Evolutionary conservation across 2,329 filamentous ascomycete genomes (phyloP).

Genomic region (Trichoderma brevicompactum): DNA sequence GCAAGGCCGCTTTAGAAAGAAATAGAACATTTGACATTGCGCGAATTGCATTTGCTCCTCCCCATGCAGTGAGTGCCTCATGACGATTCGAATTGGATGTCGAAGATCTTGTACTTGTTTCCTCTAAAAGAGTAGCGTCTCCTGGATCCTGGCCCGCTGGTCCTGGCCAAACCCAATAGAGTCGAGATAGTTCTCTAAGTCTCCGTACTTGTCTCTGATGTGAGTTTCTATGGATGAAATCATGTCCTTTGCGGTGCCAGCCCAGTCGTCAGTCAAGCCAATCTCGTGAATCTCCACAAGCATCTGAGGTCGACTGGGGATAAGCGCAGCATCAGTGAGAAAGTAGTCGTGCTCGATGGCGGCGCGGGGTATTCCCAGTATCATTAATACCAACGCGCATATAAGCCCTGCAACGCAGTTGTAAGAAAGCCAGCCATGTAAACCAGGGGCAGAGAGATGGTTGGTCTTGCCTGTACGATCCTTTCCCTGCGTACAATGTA

Average conservation of each 20-base stretch:
- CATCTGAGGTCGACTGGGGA: constrained; percentile 64
- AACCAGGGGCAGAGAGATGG: neutral
- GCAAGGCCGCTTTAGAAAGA: constrained; percentile 79
- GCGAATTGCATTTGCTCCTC: neutral
- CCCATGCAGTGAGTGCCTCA: neutral
- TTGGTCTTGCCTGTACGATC: constrained; percentile 59
- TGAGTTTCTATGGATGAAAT: constrained; percentile 62
- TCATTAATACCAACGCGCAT: constrained; percentile 68
- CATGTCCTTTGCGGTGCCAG: constrained; percentile 66
- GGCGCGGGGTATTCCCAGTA: constrained; percentile 59
- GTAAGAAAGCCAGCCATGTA: neutral
- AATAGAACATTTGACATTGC: constrained; percentile 44
- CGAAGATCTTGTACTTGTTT: neutral
- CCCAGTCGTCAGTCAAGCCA: constrained; percentile 76
- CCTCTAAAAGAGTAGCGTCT: constrained; percentile 49
- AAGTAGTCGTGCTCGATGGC: constrained; percentile 75
- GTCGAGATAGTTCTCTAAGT: constrained; percentile 67
- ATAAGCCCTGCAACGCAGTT: constrained; percentile 61
- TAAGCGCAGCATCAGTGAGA: constrained; percentile 64
- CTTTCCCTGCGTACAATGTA: constrained; percentile 91
- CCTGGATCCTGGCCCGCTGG: constrained; percentile 48
- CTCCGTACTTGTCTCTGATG: constrained; percentile 66
- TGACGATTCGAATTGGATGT: neutral
- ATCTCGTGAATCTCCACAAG: constrained; percentile 71
- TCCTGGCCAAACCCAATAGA: constrained; percentile 60